Percentiles rank a stretch among this genome's conserved stretches.
phyloP scores from a whole-genome alignment of 2,329 filamentous ascomycete species.

The Verticillium zaregamsianum region DNA sequence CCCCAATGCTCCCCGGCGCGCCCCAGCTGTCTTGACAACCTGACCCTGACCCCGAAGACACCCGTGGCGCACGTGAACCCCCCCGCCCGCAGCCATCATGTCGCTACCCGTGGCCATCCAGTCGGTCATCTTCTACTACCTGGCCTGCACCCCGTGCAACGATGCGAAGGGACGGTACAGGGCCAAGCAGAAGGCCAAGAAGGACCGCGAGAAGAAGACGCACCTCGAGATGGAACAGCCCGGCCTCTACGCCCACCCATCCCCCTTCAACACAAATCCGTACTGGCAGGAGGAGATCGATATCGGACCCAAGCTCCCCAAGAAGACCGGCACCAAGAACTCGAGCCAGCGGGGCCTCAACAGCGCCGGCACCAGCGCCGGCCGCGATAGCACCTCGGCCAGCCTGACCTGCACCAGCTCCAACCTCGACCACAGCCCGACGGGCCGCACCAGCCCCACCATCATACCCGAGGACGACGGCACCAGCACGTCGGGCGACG shows the following conservation, averaged over 20 bases:
- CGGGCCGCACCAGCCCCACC: conserved; percentile 22
- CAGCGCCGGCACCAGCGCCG: conserved; percentile 39
- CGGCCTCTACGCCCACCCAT: conserved; percentile 71
- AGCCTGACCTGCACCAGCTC: conserved; percentile 33
- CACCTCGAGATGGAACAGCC: conserved; percentile 66
- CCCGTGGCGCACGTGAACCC: conserved; percentile 4
- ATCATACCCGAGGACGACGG: conserved; percentile 27
- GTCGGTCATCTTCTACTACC: conserved; percentile 73
- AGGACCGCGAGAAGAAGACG: conserved; percentile 61
- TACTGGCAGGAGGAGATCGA: conserved; percentile 86
- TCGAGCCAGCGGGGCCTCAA: conserved; percentile 57
- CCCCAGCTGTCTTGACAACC: not conserved
- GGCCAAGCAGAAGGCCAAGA: conserved; percentile 65
- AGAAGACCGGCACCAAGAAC: conserved; percentile 55
- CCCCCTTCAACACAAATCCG: conserved; percentile 80
- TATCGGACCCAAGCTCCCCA: conserved; percentile 71
- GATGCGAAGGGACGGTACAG: conserved; percentile 66
- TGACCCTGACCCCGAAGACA: not conserved
- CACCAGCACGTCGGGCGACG: conserved; percentile 44
- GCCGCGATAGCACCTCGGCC: conserved; percentile 47
- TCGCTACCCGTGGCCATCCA: conserved; percentile 59
- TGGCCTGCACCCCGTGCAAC: conserved; percentile 75
- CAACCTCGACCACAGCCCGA: conserved; percentile 31
- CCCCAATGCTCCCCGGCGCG: not conserved
- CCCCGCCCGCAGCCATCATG: conserved; percentile 24